Conservation (phyloP, 306 rosid species). For the Prunus salicina region DNA sequence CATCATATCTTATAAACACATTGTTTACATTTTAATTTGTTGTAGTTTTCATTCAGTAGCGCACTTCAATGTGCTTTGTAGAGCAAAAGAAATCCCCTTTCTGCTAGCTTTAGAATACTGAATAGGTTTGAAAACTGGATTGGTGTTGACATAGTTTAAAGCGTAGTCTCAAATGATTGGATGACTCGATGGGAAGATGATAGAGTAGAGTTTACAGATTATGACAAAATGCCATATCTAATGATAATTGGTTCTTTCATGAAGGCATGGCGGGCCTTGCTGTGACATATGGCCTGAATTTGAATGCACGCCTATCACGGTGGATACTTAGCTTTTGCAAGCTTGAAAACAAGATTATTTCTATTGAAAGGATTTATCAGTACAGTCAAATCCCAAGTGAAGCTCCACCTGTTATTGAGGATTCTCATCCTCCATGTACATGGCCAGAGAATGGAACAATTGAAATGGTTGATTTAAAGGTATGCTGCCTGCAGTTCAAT, state of each 20-base stretch:
- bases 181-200: slow-evolving; percentile 2
- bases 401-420: slow-evolving; percentile 71
- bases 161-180: slow-evolving; percentile 2
- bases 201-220: background rate
- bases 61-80: slow-evolving; percentile 3
- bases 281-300: slow-evolving; percentile 85
- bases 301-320: slow-evolving; percentile 79
- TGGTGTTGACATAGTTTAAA: slow-evolving; percentile 12
- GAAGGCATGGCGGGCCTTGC: slow-evolving; percentile 97
- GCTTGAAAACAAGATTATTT: slow-evolving; percentile 95
- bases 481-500: slow-evolving; percentile 20
- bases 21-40: background rate
- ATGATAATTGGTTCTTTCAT: slow-evolving; percentile 27
- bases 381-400: slow-evolving; percentile 83
- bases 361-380: slow-evolving; percentile 94
- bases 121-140: background rate
- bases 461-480: slow-evolving; percentile 73
- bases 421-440: slow-evolving; percentile 61
- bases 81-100: background rate
- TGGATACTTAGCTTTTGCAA: slow-evolving; percentile 99
- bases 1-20: background rate
- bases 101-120: background rate
- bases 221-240: slow-evolving; percentile 17
- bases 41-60: background rate
- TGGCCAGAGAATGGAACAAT: slow-evolving; percentile 92